A percentile compares a stretch with the other conserved stretches of the same genome.
Evolutionary conservation across 1,284 basidiomycete species (phyloP).

Genomic region (Xanthoconium separans): DNA sequence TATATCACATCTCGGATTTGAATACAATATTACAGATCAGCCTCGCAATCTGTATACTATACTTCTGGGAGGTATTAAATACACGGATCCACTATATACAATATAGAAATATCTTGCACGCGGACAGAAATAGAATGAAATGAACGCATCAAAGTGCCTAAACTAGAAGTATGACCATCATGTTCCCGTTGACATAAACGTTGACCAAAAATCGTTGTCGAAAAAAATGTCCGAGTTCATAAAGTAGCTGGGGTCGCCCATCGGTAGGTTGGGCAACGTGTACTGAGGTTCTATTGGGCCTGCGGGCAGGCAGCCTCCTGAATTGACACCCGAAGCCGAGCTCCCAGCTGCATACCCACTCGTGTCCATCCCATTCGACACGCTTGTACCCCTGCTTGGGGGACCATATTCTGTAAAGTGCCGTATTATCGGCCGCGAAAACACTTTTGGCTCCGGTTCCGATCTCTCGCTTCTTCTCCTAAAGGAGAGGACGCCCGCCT

Average conservation of each 20-base stretch:
- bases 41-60: conserved; percentile 2
- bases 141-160: not conserved
- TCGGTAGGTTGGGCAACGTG: conserved; percentile 23
- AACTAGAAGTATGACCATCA: conserved; percentile 5
- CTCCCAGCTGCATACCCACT: conserved; percentile 14
- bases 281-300: conserved; percentile 18
- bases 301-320: not conserved
- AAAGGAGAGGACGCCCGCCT: conserved; percentile 34
- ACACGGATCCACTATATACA: conserved; percentile 10
- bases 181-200: conserved; percentile 31
- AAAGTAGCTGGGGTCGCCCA: conserved; percentile 31
- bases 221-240: conserved; percentile 36
- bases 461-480: conserved; percentile 27
- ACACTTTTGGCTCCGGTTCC: conserved; percentile 18
- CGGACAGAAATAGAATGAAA: not conserved
- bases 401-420: conserved; percentile 25
- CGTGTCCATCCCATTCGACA: conserved; percentile 19
- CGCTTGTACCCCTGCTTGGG: conserved; percentile 16
- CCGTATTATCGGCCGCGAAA: conserved; percentile 21
- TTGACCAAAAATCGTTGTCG: conserved; percentile 39
- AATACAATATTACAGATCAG: conserved; percentile 4
- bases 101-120: not conserved
- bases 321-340: not conserved
- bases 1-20: not conserved
- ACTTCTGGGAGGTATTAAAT: conserved; percentile 6